These are phyloP conservation scores for Bimuria novae-zelandiae DNA, from an alignment of 2,329 filamentous ascomycete genomes.

Conservation along the genomic window DNA sequence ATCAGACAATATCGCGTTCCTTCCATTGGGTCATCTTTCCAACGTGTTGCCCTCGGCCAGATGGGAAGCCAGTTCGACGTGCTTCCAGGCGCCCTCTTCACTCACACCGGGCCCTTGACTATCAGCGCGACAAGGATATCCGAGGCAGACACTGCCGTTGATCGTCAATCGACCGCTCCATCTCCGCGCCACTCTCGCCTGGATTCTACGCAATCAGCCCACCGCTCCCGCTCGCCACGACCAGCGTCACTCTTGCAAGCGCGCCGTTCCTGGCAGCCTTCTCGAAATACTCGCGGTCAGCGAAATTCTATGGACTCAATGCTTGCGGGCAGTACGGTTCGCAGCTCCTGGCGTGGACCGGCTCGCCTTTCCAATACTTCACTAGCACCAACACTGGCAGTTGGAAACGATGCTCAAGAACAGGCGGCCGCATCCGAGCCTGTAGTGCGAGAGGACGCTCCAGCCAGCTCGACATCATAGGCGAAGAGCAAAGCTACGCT, in stretches of 20 bases:
- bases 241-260: conserved; percentile 2
- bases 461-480: too few species aligned
- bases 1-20: conserved; percentile 3
- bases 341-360: background rate
- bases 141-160: conserved; percentile 10
- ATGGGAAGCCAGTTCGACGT: conserved; percentile 10
- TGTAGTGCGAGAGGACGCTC: too few species aligned
- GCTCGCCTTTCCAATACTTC: conserved; percentile 5
- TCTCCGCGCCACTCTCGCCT: background rate
- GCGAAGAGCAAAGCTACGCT: too few species aligned
- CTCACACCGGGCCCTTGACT: conserved; percentile 4
- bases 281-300: background rate
- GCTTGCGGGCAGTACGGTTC: background rate
- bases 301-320: conserved; percentile 8
- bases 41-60: conserved; percentile 4
- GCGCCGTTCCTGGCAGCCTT: background rate
- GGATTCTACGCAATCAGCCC: conserved; percentile 1
- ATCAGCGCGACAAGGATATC: conserved; percentile 11
- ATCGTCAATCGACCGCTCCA: background rate
- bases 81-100: conserved; percentile 2
- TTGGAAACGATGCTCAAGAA: too few species aligned
- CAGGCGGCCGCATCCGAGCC: too few species aligned
- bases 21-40: background rate
- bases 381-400: background rate
- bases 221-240: conserved; percentile 6